Percentiles rank a stretch among this genome's conserved stretches.
Conservation (phyloP, 2,329 filamentous ascomycete species). For the Aspergillus chevalieri region DNA sequence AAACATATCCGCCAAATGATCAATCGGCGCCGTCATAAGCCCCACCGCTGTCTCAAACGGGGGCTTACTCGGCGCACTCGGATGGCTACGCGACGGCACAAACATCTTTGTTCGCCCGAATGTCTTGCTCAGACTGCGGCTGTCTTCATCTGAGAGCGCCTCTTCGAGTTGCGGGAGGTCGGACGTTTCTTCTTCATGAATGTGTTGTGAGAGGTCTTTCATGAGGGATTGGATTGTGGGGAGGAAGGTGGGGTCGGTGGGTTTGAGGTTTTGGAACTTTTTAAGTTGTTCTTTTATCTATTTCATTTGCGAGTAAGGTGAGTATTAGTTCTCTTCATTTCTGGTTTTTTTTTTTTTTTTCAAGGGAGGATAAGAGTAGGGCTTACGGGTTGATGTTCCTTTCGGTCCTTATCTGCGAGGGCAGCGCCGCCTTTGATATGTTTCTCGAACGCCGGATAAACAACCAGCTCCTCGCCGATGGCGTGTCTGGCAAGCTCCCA, state of each 20-base stretch:
- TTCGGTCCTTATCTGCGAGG: background rate
- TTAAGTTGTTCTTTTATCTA: conserved; percentile 49
- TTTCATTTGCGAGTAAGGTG: background rate
- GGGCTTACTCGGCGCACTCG: conserved; percentile 45
- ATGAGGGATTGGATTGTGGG: conserved; percentile 41
- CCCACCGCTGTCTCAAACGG: conserved; percentile 53
- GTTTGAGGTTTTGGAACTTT: conserved; percentile 43
- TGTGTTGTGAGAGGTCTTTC: conserved; percentile 41
- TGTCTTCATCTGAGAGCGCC: conserved; percentile 30
- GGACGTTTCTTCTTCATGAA: conserved; percentile 46
- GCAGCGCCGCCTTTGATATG: background rate
- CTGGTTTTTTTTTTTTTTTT: too few relatives aligned
- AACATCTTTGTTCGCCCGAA: conserved; percentile 51
- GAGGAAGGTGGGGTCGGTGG: conserved; percentile 37
- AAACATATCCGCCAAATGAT: conserved; percentile 51
- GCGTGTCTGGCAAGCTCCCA: conserved; percentile 1
- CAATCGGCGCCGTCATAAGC: conserved; percentile 52
- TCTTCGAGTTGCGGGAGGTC: conserved; percentile 47
- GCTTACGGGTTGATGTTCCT: background rate
- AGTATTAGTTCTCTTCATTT: too few relatives aligned
- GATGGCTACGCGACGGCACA: conserved; percentile 49
- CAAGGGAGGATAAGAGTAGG: too few relatives aligned
- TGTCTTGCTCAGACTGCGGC: conserved; percentile 34
- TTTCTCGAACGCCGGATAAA: conserved; percentile 2
- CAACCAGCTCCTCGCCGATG: background rate